These are phyloP conservation scores for Cucumis sativus DNA, from an alignment of 306 rosid species.

Conservation along the genomic window DNA sequence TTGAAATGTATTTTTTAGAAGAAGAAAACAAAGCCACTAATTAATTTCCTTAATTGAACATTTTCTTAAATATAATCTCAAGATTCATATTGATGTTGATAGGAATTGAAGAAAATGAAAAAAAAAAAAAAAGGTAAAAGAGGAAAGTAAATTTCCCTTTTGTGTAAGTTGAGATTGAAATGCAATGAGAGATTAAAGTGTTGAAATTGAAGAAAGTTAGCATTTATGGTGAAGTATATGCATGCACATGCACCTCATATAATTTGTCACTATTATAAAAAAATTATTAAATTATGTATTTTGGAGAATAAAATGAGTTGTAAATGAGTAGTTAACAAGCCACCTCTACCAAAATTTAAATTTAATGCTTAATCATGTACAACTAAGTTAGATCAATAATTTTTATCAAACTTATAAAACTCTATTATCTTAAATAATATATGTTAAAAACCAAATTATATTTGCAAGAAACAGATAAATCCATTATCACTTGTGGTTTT, in stretches of 20 bases:
- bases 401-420: neutral
- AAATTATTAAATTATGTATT: neutral
- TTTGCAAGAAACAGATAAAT: neutral
- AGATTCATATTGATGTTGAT: neutral
- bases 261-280: neutral
- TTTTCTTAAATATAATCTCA: neutral
- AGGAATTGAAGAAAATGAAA: neutral
- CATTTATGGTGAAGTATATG: neutral
- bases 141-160: neutral
- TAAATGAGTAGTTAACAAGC: constrained; percentile 5
- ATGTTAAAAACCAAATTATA: neutral
- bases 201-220: neutral
- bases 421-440: too few species aligned
- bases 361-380: neutral
- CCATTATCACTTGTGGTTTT: neutral
- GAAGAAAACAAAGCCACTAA: too few species aligned
- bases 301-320: constrained; percentile 17
- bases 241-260: constrained; percentile 13
- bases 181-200: neutral
- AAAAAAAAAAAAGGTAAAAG: too few species aligned
- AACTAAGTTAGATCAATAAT: neutral
- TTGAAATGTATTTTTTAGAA: too few species aligned
- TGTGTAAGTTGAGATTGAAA: neutral
- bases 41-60: neutral
- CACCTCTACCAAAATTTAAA: constrained; percentile 8